A percentile compares a stretch with the other conserved stretches of the same genome.
These are phyloP conservation scores for Heritiera fomes DNA, from an alignment of 345 rosid genomes.

Conservation along the genomic window DNA sequence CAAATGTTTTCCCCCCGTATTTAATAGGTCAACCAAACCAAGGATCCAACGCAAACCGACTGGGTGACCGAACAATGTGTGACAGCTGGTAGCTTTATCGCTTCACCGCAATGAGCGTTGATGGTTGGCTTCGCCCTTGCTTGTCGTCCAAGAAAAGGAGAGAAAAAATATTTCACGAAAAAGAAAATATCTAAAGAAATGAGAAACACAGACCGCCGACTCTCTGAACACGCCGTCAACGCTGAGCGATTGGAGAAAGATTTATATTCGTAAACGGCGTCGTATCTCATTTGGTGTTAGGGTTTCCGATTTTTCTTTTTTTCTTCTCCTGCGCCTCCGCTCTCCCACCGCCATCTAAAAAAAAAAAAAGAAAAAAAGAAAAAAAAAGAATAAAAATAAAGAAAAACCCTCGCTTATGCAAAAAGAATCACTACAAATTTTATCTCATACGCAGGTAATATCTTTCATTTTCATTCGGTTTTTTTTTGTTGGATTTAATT, in stretches of 20 bases:
- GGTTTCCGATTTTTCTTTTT: not conserved
- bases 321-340: not conserved
- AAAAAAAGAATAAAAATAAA: not conserved
- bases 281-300: not conserved
- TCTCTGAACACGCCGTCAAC: not conserved
- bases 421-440: not conserved
- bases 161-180: not conserved
- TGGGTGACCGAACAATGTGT: not conserved
- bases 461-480: conserved; percentile 12
- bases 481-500: not conserved
- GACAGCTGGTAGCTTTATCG: not conserved
- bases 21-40: not conserved
- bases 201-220: not conserved
- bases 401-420: not conserved
- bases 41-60: not conserved
- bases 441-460: conserved; percentile 10
- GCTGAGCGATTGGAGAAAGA: not conserved
- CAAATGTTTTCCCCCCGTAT: not conserved
- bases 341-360: not conserved
- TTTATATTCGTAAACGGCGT: not conserved
- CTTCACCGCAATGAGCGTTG: not conserved
- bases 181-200: not conserved
- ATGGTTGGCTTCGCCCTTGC: not conserved
- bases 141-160: not conserved
- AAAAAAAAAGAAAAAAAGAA: no score